Evolutionary conservation across 306 rosid species (phyloP).

Genomic region (Ormosia semicastrata): DNA sequence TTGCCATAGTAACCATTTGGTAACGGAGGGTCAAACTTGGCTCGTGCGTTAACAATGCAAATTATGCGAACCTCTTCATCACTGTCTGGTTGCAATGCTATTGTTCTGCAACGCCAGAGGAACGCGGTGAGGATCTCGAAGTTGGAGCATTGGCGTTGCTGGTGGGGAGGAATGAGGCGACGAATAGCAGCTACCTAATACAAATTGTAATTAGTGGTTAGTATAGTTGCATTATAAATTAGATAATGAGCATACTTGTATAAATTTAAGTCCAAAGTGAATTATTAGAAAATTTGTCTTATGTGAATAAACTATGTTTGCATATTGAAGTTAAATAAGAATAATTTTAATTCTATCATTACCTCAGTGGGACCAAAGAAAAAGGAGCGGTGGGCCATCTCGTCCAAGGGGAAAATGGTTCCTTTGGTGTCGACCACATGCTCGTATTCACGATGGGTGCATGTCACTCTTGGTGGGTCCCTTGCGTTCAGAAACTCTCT

Average conservation of each 20-base stretch:
- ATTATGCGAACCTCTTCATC: slow-evolving; percentile 55
- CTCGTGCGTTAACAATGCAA: slow-evolving; percentile 40
- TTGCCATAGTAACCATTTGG: slow-evolving; percentile 66
- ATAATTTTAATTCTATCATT: too few species aligned
- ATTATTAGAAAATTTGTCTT: too few species aligned
- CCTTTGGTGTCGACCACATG: slow-evolving; percentile 43
- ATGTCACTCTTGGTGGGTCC: slow-evolving; percentile 42
- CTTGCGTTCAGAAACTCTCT: slow-evolving; percentile 45
- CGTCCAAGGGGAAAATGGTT: slow-evolving; percentile 42
- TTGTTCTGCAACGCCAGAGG: slow-evolving; percentile 65
- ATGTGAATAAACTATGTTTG: too few species aligned
- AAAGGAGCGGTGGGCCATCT: slow-evolving; percentile 53
- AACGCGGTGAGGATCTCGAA: slow-evolving; percentile 49
- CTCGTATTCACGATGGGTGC: slow-evolving; percentile 50
- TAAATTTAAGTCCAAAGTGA: not conserved
- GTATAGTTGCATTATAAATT: too few species aligned
- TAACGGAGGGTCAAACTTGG: slow-evolving; percentile 46
- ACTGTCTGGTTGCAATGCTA: slow-evolving; percentile 10
- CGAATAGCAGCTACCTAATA: slow-evolving; percentile 39
- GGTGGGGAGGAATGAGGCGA: slow-evolving; percentile 26
- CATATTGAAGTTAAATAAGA: too few species aligned
- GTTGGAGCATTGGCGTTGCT: slow-evolving; percentile 30
- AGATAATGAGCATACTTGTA: not conserved
- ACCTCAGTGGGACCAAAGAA: slow-evolving; percentile 46
- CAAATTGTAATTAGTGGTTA: not conserved